Conservation (phyloP, 352 stramenopile species). For the Globisporangium mamillatum region DNA sequence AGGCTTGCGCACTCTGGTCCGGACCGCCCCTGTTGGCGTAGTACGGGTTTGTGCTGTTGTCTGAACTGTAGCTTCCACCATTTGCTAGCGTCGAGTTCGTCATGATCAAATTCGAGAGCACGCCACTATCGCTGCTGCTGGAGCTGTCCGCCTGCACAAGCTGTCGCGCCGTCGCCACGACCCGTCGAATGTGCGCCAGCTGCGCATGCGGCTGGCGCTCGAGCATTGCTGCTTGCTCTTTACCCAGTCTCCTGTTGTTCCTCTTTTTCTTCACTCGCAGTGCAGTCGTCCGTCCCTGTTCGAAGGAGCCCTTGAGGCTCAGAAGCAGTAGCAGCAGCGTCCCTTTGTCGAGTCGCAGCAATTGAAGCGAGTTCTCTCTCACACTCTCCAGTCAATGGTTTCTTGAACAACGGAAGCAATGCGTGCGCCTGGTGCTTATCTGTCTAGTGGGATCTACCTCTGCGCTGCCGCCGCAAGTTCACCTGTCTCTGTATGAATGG, state of each 20-base stretch:
- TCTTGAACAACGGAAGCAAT: no score
- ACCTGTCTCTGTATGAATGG: not conserved
- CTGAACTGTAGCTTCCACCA: not conserved
- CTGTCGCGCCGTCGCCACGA: not conserved
- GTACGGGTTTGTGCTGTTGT: slow-evolving; percentile 1
- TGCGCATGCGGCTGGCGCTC: not conserved
- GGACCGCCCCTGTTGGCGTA: not conserved
- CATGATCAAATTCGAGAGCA: not conserved
- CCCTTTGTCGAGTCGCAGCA: no score
- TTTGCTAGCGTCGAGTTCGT: not conserved
- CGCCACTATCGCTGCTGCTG: not conserved
- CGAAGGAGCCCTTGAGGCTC: no score
- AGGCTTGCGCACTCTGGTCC: not conserved
- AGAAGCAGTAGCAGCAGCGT: no score
- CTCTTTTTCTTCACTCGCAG: not conserved
- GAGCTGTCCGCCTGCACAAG: not conserved
- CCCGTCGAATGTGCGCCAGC: not conserved
- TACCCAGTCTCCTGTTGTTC: not conserved
- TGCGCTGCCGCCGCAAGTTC: not conserved
- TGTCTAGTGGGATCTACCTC: not conserved
- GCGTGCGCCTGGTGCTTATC: no score
- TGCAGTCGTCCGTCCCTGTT: not conserved
- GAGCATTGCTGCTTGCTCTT: not conserved
- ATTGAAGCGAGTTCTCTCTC: no score
- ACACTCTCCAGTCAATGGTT: no score